A percentile compares a stretch with the other conserved stretches of the same genome.
Conservation (phyloP, 805 yeast species). For the Candida taoyuanica region DNA sequence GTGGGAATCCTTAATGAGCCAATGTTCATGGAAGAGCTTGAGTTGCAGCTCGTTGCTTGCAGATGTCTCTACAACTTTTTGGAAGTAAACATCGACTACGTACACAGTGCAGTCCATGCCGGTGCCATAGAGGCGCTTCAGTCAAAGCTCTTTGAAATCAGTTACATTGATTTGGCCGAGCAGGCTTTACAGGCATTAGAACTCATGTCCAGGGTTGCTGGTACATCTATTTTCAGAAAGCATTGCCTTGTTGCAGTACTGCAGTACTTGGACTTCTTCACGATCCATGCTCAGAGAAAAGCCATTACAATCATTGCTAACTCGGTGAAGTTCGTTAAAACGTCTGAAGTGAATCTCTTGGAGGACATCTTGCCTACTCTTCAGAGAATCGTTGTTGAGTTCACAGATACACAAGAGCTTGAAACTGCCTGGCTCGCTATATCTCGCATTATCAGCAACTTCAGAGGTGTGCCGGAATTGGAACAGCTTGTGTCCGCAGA, state of each 20-base stretch:
- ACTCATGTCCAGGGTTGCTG: constrained; percentile 51
- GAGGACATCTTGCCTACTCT: constrained; percentile 56
- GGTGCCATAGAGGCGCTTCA: constrained; percentile 66
- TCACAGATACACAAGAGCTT: constrained; percentile 53
- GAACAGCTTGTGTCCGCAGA: constrained; percentile 38
- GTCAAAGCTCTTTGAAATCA: constrained; percentile 63
- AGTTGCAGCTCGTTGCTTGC: constrained; percentile 78
- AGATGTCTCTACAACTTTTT: constrained; percentile 77
- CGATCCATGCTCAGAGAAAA: constrained; percentile 83
- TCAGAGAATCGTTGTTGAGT: constrained; percentile 46
- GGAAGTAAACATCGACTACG: constrained; percentile 66
- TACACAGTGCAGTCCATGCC: constrained; percentile 55
- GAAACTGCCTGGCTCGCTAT: constrained; percentile 66
- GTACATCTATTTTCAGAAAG: constrained; percentile 47
- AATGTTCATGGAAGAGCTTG: constrained; percentile 56
- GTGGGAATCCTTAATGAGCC: constrained; percentile 58
- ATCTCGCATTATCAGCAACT: constrained; percentile 50
- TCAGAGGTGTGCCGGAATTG: constrained; percentile 39
- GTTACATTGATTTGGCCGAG: constrained; percentile 87
- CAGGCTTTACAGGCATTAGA: constrained; percentile 79
- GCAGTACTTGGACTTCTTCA: constrained; percentile 79
- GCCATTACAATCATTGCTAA: constrained; percentile 71
- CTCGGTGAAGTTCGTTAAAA: constrained; percentile 48
- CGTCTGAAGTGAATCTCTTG: constrained; percentile 42
- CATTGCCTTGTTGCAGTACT: constrained; percentile 65